A percentile compares a stretch with the other conserved stretches of the same genome.
These are phyloP conservation scores for Melaleuca quinquenervia DNA, from an alignment of 345 rosid species.

Conservation along the genomic window DNA sequence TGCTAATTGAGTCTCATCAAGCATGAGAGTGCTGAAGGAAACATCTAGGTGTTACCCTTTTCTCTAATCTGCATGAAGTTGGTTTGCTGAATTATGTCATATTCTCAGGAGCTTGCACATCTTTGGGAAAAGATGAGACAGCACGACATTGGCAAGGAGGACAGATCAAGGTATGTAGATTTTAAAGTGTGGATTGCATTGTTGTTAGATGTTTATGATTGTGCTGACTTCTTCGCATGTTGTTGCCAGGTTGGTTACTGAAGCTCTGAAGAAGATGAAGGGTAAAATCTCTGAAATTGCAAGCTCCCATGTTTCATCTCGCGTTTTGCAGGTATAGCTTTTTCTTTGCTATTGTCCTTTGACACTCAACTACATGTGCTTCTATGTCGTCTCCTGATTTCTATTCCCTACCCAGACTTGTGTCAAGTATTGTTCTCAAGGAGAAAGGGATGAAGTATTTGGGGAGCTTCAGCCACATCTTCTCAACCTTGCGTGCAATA, in stretches of 20 bases:
- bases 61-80: background rate
- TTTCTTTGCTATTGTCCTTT: background rate
- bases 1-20: background rate
- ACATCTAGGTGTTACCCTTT: background rate
- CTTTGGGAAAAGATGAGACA: conserved; percentile 96
- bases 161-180: conserved; percentile 57
- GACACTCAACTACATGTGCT: background rate
- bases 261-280: conserved; percentile 76
- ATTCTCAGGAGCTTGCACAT: conserved; percentile 67
- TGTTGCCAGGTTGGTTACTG: conserved; percentile 45
- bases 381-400: background rate
- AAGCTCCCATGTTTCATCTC: conserved; percentile 75
- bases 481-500: conserved; percentile 50
- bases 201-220: background rate
- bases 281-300: conserved; percentile 92
- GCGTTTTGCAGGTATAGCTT: conserved; percentile 72
- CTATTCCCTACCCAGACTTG: conserved; percentile 39
- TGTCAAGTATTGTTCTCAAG: conserved; percentile 62
- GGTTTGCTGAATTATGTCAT: background rate
- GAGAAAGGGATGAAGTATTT: conserved; percentile 64
- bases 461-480: conserved; percentile 76
- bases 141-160: conserved; percentile 72
- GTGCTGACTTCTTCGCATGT: background rate
- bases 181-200: background rate
- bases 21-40: background rate